phyloP scores from a whole-genome alignment of 2,329 filamentous ascomycete genomes.

The Diaporthe capsici region DNA sequence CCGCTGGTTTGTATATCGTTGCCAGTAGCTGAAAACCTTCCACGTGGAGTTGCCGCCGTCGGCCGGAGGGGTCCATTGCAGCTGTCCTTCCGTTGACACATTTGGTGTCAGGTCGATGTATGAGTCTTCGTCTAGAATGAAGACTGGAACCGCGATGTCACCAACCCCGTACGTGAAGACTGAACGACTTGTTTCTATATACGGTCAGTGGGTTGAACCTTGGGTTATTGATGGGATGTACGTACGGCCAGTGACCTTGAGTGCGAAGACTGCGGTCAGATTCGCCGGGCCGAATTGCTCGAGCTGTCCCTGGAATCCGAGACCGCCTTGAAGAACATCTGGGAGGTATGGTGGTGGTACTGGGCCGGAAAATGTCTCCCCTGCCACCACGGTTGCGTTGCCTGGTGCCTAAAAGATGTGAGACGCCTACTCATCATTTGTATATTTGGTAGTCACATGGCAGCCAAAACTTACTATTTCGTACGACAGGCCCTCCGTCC shows the following conservation, averaged over 20 bases:
- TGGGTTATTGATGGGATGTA: background rate
- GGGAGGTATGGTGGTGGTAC: conserved; percentile 27
- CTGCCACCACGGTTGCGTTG: conserved; percentile 18
- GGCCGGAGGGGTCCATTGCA: conserved; percentile 6
- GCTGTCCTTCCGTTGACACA: conserved; percentile 26
- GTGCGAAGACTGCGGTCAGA: conserved; percentile 19
- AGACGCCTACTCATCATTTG: conserved; percentile 35
- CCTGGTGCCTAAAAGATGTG: conserved; percentile 31
- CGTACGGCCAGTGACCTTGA: conserved; percentile 23
- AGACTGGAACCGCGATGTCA: background rate
- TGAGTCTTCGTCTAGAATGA: conserved; percentile 30
- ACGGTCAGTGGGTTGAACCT: background rate
- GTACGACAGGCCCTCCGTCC: conserved; percentile 18
- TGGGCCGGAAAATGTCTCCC: conserved; percentile 22
- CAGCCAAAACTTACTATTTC: conserved; percentile 48
- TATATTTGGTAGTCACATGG: conserved; percentile 48
- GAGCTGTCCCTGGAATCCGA: conserved; percentile 8
- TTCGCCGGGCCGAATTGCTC: conserved; percentile 24
- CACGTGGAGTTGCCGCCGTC: conserved; percentile 18
- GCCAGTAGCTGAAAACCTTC: conserved; percentile 37
- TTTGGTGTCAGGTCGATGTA: conserved; percentile 35
- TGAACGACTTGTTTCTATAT: background rate
- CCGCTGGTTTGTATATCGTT: conserved; percentile 21
- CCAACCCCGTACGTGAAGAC: background rate
- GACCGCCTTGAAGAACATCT: conserved; percentile 19